These are phyloP conservation scores for Camellia sinensis DNA, from an alignment of 148 eudicot genomes.

Conservation along the genomic window DNA sequence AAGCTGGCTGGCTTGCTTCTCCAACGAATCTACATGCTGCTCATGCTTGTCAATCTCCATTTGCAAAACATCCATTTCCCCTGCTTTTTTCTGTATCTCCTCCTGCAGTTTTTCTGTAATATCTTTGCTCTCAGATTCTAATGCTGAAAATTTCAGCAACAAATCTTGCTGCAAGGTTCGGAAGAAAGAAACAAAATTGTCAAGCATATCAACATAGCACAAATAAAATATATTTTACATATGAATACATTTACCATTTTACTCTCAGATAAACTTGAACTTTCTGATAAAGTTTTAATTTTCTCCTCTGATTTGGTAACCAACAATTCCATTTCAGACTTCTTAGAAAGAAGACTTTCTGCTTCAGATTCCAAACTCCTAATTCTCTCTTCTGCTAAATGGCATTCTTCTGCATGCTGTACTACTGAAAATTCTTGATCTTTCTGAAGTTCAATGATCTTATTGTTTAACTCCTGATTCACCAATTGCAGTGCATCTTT, in stretches of 20 bases:
- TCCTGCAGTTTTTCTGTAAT: slow-evolving; percentile 49
- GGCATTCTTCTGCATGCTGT: slow-evolving; percentile 91
- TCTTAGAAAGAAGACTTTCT: slow-evolving; percentile 52
- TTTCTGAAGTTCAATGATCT: slow-evolving; percentile 62
- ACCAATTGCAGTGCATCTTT: slow-evolving; percentile 51
- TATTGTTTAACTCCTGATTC: slow-evolving; percentile 54
- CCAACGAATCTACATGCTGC: slow-evolving; percentile 43
- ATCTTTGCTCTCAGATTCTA: slow-evolving; percentile 59
- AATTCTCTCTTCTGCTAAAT: slow-evolving; percentile 70
- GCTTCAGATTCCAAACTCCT: slow-evolving; percentile 61
- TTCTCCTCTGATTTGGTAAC: slow-evolving; percentile 52
- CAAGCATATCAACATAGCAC: neutral
- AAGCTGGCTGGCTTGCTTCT: slow-evolving; percentile 55
- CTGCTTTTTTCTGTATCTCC: slow-evolving; percentile 54
- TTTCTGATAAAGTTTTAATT: slow-evolving; percentile 45
- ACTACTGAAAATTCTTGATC: slow-evolving; percentile 69
- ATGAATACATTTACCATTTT: slow-evolving; percentile 49
- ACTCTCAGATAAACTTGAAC: slow-evolving; percentile 47
- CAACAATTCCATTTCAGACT: slow-evolving; percentile 50
- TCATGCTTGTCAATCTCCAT: slow-evolving; percentile 49
- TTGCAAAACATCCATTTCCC: slow-evolving; percentile 52
- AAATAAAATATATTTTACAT: neutral
- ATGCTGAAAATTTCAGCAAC: slow-evolving; percentile 45
- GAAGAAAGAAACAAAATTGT: neutral
- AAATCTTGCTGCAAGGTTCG: slow-evolving; percentile 58